Conservation (phyloP, 192 early-diverging fungal species). For the Globomyces pollinis-pini region DNA sequence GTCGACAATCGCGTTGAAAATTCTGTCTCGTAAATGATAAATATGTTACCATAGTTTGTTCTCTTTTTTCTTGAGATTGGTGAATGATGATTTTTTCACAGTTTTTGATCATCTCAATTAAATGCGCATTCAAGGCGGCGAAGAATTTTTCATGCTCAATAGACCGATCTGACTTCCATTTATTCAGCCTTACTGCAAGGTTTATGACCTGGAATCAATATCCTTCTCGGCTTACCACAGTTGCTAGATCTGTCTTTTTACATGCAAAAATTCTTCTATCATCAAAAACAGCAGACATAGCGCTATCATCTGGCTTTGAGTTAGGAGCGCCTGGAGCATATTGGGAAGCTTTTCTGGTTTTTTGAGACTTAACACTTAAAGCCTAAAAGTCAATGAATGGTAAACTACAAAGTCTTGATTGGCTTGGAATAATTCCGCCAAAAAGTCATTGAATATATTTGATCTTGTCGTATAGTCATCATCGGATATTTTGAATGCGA, state of each 20-base stretch:
- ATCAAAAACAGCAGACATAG: conserved; percentile 10
- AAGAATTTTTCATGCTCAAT: conserved; percentile 41
- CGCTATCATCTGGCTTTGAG: background rate
- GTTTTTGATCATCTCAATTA: conserved; percentile 33
- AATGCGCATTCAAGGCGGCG: conserved; percentile 19
- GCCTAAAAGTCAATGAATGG: no score
- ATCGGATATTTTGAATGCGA: conserved; percentile 34
- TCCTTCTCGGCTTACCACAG: conserved; percentile 24
- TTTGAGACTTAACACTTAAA: background rate
- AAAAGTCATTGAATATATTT: conserved; percentile 35
- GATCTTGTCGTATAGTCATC: conserved; percentile 39
- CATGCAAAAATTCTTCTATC: conserved; percentile 36
- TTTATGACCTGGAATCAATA: background rate
- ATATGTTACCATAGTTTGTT: conserved; percentile 26
- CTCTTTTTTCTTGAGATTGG: conserved; percentile 35
- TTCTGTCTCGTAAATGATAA: conserved; percentile 17
- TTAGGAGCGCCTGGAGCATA: background rate
- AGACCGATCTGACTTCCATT: conserved; percentile 35
- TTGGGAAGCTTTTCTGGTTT: background rate
- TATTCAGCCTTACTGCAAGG: conserved; percentile 30
- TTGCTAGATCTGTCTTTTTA: conserved; percentile 31
- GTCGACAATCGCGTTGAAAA: conserved; percentile 34
- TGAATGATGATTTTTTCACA: conserved; percentile 32
- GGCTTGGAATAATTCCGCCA: conserved; percentile 36
- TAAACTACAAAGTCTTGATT: conserved; percentile 21